These are phyloP conservation scores for Hypoxylon sp. DNA, from an alignment of 2,329 filamentous ascomycete species.

Conservation along the genomic window DNA sequence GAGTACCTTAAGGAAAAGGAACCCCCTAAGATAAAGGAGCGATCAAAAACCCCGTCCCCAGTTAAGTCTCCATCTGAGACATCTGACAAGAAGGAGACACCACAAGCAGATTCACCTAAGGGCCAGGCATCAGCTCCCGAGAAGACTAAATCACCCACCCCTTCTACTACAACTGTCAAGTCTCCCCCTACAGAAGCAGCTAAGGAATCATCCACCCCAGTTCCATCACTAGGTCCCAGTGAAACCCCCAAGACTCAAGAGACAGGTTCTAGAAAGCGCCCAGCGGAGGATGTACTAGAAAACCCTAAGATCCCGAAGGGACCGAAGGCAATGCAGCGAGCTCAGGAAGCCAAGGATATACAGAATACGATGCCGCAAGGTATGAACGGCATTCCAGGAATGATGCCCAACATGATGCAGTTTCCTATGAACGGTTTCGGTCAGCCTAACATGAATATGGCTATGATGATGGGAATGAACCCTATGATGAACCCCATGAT, in stretches of 20 bases:
- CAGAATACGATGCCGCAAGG: slow-evolving; percentile 65
- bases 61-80: slow-evolving; percentile 53
- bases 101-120: slow-evolving; percentile 56
- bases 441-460: slow-evolving; percentile 58
- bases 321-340: slow-evolving; percentile 75
- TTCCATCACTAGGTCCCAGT: slow-evolving; percentile 45
- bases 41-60: slow-evolving; percentile 64
- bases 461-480: slow-evolving; percentile 58
- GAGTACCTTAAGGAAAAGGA: slow-evolving; percentile 76
- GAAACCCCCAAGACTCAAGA: slow-evolving; percentile 45
- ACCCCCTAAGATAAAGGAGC: slow-evolving; percentile 61
- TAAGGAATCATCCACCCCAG: slow-evolving; percentile 49
- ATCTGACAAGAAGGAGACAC: slow-evolving; percentile 52
- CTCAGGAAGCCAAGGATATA: slow-evolving; percentile 64
- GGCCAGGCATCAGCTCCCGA: slow-evolving; percentile 53
- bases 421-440: slow-evolving; percentile 58
- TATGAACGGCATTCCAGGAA: slow-evolving; percentile 62
- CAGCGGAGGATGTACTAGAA: slow-evolving; percentile 79
- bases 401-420: slow-evolving; percentile 64
- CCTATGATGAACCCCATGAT: slow-evolving; percentile 60
- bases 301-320: slow-evolving; percentile 76
- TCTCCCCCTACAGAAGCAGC: slow-evolving; percentile 48
- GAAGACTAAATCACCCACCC: slow-evolving; percentile 51
- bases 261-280: slow-evolving; percentile 79
- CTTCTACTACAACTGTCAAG: slow-evolving; percentile 52